Evolutionary conservation across 2,329 filamentous ascomycete genomes (phyloP), one percentile per base, ranked within the genome.

Genomic region (Dichotomopilus funicola): DNA sequence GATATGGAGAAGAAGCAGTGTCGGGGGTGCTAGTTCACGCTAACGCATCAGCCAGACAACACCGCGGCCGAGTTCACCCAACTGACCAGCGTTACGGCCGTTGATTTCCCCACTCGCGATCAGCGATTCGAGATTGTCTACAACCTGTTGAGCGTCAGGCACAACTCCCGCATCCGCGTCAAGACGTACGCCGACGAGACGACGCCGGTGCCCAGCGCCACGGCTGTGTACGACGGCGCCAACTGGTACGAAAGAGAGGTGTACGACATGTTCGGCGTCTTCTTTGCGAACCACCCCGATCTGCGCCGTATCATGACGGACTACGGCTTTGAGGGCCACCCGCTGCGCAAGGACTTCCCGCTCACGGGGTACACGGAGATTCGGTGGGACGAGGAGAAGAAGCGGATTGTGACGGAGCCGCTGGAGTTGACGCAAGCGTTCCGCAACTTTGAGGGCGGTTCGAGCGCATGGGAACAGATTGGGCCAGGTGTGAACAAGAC

Each of bases 171-270:
- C 64, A 94, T 99, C 73, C 85, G 94, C 59, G 91, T 99, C 70
- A 99, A 99, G 85, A 99, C 94, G 48, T 99, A 99, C 71, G 91
- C 92, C 66, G 92, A 99, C 69, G 94, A 99, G 77, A 89, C 90
- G 6, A 89, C 89, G 4, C 91, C 94, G 1, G 90, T 99, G 0
- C 94, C 94, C 42, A 95, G 89, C 71, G 80, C 96, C 64, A 91
- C 87, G 49, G 75, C 81, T 59, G 80, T 99, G 45, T 99, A 88
- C 71, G 91, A 96, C 69, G 94, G 94, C 58, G 95, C 94, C 67
- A 94, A 97, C 75, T 99, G 94, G 94, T 97, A 95, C 71, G 94
- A 99, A 79, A 84, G 94, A 64, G 94, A 99, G 75, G 91, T 95
- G 31, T 97, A 97, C 75, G 94, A 99, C 73, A 74, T 99, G 67